Base-by-base conservation (phyloP, 2,329 filamentous ascomycete genomes). In the Endothia cerciana region DNA sequence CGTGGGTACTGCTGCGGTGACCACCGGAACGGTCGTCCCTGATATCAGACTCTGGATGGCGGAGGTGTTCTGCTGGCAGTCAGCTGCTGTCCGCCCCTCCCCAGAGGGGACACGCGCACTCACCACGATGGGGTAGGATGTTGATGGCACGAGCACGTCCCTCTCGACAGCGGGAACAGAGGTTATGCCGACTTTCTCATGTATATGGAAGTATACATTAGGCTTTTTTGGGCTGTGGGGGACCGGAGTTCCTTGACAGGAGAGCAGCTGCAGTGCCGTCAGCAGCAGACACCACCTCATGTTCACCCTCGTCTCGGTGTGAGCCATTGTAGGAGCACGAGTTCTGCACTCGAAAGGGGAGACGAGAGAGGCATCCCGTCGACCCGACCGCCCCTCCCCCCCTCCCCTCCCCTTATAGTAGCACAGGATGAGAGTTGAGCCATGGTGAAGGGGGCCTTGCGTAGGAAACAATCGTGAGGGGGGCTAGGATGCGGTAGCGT, bases 1-100 rank as follows among this genome's bases (percentile, higher is more conserved):
- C 22, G 74, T 75, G 6, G 72, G 68, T 10, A 67, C 67, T 22
- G 74, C 69, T 36, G 71, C 74, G 15, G 75, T 79, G 59, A 75
- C 69, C 2, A 78, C 74, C 6, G 69, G 68, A 41, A 77, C 73
- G 2, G 70, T 67, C 13, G 69, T 58, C 17, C 66, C 61, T 15
- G 38, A 25, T 13, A 62, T 56, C 7, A 62, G n/a, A 17, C 55
- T 57, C 30, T 62, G n/a, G 38, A 64, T 56, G 41, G 59, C 57
- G 10, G 41, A 7, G 2, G 61, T 62, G 17, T 68, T 47, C 64
- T 68, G 55, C 7, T 11, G 4, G 5, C 38, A 7, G 33, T 65
- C n/a, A 65, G 66, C 25, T 51, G 6, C 41, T 25, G n/a, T n/a
- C 8, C 2, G n/a, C 33, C 13, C 47, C 11, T n/a, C 22, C 10